phyloP scores from a whole-genome alignment of 805 yeast species.

The Starmerella etchellsii region DNA sequence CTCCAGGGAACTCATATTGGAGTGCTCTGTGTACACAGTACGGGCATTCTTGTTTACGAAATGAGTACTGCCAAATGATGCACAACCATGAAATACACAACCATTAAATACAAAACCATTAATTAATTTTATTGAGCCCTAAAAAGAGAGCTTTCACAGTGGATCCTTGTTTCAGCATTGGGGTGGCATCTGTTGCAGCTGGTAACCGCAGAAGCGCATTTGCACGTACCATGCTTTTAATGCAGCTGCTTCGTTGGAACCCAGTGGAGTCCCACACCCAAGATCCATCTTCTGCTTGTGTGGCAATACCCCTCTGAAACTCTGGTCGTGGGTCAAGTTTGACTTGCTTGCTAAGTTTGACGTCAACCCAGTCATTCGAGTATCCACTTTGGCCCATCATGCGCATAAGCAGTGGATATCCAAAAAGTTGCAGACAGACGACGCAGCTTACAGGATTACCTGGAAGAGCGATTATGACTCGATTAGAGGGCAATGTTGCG shows the following conservation, averaged over 20 bases:
- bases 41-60: neutral
- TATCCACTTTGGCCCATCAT: conserved; percentile 28
- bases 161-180: conserved; percentile 11
- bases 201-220: conserved; percentile 38
- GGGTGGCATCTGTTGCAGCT: conserved; percentile 15
- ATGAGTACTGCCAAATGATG: conserved; percentile 4
- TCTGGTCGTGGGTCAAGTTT: conserved; percentile 40
- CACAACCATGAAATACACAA: too few species aligned
- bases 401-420: conserved; percentile 32
- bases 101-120: neutral
- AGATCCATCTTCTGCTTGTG: conserved; percentile 22
- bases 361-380: conserved; percentile 29
- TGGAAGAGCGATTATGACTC: conserved; percentile 38
- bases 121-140: neutral
- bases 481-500: conserved; percentile 31
- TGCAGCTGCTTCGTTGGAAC: conserved; percentile 38
- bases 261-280: conserved; percentile 36
- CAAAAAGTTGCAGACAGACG: conserved; percentile 38
- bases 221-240: conserved; percentile 37
- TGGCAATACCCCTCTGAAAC: conserved; percentile 35
- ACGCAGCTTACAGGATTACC: conserved; percentile 47
- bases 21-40: neutral
- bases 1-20: too few species aligned
- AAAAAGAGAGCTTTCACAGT: conserved; percentile 19
- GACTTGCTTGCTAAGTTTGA: conserved; percentile 25